Evolutionary conservation across 768 basidiomycete genomes (phyloP), one percentile per base, ranked within the genome.

Genomic region (Leucocoprinus birnbaumii): DNA sequence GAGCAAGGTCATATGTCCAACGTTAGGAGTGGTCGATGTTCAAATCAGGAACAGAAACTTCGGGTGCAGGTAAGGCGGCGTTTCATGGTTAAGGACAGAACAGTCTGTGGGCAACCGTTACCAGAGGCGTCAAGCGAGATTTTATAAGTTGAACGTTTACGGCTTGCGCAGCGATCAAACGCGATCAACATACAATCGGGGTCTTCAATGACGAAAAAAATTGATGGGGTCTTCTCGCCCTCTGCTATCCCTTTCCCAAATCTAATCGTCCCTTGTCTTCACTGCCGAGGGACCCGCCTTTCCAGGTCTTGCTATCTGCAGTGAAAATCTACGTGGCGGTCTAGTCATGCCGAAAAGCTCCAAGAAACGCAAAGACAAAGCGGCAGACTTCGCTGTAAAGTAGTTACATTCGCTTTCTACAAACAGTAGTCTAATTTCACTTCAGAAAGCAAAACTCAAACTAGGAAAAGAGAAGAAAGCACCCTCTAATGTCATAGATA

Each of bases 381-480:
- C 81, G 1, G 88, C 87, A 44, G 95, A 98, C 68, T 97, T 98
- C 62, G 79, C 85, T 24, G 93, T 91, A 67, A 55, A 73, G 27
- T 18, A 26, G 37, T 13, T 65, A 18, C n/a, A 40, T 13, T 45
- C n/a, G 19, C 11, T 5, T 21, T 31, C 48, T 41, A 38, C 21
- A 38, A 55, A 25, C 27, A 22, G 18, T 48, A n/a, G 24, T 3
- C 56, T 35, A 35, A 24, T n/a, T 26, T 21, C n/a, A 18, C 11
- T 11, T 3, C 18, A 98, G 93, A 98, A 94, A 92, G 85, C 92
- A 22, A 98, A 91, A 69, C 79, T 97, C 35, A 99, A 97, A 70
- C 89, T 99, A 48, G 96, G 96, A 34, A 99, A 96, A 68, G 94
- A 91, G 42, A 98, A 95, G 69, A 83, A 88, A 62, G 66, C 75